These are phyloP conservation scores for Exophiala xenobiotica DNA, from an alignment of 2,329 filamentous ascomycete genomes.

Conservation along the genomic window DNA sequence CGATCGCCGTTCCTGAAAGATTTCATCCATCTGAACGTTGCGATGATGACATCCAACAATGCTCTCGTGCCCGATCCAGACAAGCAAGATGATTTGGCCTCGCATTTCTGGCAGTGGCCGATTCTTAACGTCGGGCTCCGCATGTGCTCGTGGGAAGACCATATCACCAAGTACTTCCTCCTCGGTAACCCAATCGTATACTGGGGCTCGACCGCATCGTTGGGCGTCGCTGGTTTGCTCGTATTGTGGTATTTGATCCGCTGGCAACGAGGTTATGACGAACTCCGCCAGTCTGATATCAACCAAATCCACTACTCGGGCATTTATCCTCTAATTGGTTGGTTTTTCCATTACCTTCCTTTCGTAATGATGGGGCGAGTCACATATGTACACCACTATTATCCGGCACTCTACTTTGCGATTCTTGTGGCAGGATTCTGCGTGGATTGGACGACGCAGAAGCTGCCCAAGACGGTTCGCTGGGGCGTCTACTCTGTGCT, in stretches of 20 bases:
- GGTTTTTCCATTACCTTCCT: conserved; percentile 94
- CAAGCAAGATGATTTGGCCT: conserved; percentile 97
- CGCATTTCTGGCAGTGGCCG: conserved; percentile 98
- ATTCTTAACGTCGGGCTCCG: conserved; percentile 90
- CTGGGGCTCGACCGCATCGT: conserved; percentile 82
- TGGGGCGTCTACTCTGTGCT: conserved; percentile 69
- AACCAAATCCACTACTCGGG: conserved; percentile 94
- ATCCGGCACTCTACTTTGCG: conserved; percentile 95
- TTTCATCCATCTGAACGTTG: conserved; percentile 96
- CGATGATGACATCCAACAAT: conserved; percentile 99
- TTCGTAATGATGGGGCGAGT: conserved; percentile 98
- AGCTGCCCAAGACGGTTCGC: conserved; percentile 63
- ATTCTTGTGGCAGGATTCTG: conserved; percentile 88
- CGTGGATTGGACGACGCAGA: conserved; percentile 76
- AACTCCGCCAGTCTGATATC: conserved; percentile 75
- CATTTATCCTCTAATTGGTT: conserved; percentile 86
- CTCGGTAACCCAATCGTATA: conserved; percentile 95
- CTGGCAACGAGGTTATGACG: conserved; percentile 92
- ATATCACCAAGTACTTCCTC: conserved; percentile 95
- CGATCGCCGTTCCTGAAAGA: conserved; percentile 97
- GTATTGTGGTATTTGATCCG: conserved; percentile 83
- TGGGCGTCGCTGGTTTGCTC: conserved; percentile 70
- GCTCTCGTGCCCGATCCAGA: conserved; percentile 95
- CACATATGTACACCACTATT: conserved; percentile 99
- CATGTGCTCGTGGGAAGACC: conserved; percentile 98